Evolutionary conservation across 495 filamentous ascomycete species (phyloP).

Genomic region (Viridothelium virens): DNA sequence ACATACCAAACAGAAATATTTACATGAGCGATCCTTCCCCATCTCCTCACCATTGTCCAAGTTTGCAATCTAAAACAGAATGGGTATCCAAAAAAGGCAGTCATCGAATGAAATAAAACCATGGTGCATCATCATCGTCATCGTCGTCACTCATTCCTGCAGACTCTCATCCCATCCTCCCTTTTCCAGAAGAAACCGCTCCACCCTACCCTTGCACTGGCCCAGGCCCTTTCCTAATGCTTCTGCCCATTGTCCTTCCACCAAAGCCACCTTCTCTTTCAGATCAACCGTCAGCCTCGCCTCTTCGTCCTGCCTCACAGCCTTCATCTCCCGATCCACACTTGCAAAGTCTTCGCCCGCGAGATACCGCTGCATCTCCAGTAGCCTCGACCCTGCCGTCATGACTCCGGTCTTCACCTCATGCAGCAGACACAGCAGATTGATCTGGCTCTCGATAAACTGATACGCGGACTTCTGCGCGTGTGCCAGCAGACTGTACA

Average conservation of each 20-base stretch:
- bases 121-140: background rate
- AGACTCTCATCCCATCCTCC: slow-evolving; percentile 40
- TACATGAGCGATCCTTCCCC: background rate
- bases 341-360: slow-evolving; percentile 46
- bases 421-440: slow-evolving; percentile 85
- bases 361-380: slow-evolving; percentile 51
- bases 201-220: slow-evolving; percentile 43
- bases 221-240: slow-evolving; percentile 55
- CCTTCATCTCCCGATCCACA: slow-evolving; percentile 49
- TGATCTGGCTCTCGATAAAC: slow-evolving; percentile 91
- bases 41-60: background rate
- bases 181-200: slow-evolving; percentile 26
- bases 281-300: slow-evolving; percentile 68
- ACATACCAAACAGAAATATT: background rate
- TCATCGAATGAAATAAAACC: background rate
- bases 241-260: slow-evolving; percentile 81
- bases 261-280: slow-evolving; percentile 80
- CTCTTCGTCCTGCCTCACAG: slow-evolving; percentile 57
- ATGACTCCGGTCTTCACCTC: slow-evolving; percentile 80
- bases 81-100: slow-evolving; percentile 7
- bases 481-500: slow-evolving; percentile 73
- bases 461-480: slow-evolving; percentile 88
- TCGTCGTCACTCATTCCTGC: slow-evolving; percentile 26
- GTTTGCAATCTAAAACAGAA: background rate
- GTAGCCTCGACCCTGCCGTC: slow-evolving; percentile 47